These are phyloP conservation scores for Penicillium polonicum DNA, from an alignment of 2,329 filamentous ascomycete species.

Conservation along the genomic window DNA sequence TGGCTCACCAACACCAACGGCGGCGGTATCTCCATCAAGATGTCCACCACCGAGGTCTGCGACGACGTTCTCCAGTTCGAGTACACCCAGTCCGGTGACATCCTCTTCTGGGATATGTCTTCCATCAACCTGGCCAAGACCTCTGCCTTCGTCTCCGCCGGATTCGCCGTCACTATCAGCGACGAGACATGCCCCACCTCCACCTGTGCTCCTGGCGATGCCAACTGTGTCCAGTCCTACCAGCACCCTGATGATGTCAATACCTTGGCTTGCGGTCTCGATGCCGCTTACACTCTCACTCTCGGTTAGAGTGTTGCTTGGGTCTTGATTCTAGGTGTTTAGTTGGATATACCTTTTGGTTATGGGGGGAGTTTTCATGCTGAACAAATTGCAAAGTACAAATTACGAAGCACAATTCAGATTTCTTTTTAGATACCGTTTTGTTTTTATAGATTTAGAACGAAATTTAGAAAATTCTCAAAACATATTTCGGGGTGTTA, in stretches of 20 bases:
- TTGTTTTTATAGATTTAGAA: background rate
- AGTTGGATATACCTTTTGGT: constrained; percentile 9
- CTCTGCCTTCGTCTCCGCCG: constrained; percentile 22
- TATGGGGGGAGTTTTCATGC: constrained; percentile 4
- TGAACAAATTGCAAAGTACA: constrained; percentile 6
- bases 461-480: background rate
- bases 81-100: constrained; percentile 29
- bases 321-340: constrained; percentile 7
- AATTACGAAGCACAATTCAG: background rate
- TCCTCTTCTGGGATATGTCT: constrained; percentile 34
- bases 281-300: constrained; percentile 40
- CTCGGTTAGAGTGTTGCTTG: constrained; percentile 20
- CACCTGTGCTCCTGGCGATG: constrained; percentile 28
- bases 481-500: background rate
- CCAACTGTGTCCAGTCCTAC: constrained; percentile 28
- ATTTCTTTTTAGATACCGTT: background rate
- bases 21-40: constrained; percentile 36
- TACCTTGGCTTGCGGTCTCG: constrained; percentile 25
- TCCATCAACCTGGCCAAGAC: constrained; percentile 28
- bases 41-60: constrained; percentile 22
- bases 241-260: constrained; percentile 30
- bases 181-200: constrained; percentile 23
- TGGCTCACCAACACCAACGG: constrained; percentile 33
- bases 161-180: constrained; percentile 30
- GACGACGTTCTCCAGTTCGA: constrained; percentile 33